A percentile compares a stretch with the other conserved stretches of the same genome.
phyloP scores from a whole-genome alignment of 1,284 basidiomycete genomes.

The Ceraceosorus bombacis region DNA sequence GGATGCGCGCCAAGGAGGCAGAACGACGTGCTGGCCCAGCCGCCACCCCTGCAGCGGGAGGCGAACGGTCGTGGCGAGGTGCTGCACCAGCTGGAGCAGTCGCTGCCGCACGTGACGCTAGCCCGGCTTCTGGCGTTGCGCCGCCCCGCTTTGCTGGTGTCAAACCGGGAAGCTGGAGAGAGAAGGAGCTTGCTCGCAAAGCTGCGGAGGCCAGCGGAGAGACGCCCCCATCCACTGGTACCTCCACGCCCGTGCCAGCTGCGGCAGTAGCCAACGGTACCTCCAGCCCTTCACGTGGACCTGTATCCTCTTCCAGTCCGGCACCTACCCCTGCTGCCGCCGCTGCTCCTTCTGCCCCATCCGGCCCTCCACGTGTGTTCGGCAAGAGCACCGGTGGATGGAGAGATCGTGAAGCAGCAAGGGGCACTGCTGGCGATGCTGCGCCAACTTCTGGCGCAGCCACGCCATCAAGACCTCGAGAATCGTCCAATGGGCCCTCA shows the following conservation, averaged over 20 bases:
- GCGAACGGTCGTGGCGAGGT: constrained; percentile 6
- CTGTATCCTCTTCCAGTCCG: constrained; percentile 12
- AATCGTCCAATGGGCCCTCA: constrained; percentile 4
- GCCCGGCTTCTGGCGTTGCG: constrained; percentile 4
- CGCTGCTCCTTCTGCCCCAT: constrained; percentile 9
- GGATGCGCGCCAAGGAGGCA: constrained; percentile 2
- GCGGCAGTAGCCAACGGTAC: background rate
- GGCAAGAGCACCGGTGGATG: constrained; percentile 5
- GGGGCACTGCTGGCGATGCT: constrained; percentile 17
- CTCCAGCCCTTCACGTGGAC: constrained; percentile 7
- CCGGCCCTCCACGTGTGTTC: constrained; percentile 7
- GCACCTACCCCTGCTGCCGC: constrained; percentile 13
- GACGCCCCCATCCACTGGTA: constrained; percentile 1
- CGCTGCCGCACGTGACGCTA: constrained; percentile 7
- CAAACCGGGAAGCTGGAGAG: constrained; percentile 10
- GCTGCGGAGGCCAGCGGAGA: constrained; percentile 8
- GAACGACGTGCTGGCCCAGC: constrained; percentile 8
- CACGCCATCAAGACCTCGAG: constrained; percentile 10
- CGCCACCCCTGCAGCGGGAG: constrained; percentile 10
- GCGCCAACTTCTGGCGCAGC: constrained; percentile 11
- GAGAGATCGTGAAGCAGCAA: constrained; percentile 26
- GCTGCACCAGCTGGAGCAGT: constrained; percentile 11
- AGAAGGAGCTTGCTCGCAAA: constrained; percentile 12
- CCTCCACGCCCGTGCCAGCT: background rate
- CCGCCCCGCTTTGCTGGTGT: constrained; percentile 6